Evolutionary conservation across 768 basidiomycete genomes (phyloP).

Genomic region (Suillus discolor): DNA sequence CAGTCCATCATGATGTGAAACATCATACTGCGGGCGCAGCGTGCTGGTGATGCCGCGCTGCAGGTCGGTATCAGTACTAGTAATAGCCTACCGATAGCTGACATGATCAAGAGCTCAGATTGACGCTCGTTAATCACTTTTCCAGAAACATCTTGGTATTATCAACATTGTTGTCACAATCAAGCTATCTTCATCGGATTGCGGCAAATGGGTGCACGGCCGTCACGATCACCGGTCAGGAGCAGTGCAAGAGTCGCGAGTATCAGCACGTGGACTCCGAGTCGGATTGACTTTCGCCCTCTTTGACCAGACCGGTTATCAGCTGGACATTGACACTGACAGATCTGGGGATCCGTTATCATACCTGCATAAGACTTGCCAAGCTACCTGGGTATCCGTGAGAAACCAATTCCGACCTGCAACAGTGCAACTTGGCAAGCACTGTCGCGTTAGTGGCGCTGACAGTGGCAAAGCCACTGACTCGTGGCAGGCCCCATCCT

Average conservation of each 20-base stretch:
- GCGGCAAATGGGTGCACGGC: neutral
- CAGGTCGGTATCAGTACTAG: neutral
- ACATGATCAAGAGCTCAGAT: neutral
- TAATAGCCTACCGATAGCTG: neutral
- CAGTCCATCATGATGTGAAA: too few relatives aligned
- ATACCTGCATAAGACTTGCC: neutral
- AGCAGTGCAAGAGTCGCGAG: neutral
- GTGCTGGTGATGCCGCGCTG: too few relatives aligned
- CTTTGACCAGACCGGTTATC: neutral
- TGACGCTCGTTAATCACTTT: neutral
- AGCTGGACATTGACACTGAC: neutral
- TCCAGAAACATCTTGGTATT: neutral
- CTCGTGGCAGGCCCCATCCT: neutral
- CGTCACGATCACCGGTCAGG: neutral
- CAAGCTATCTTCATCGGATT: neutral
- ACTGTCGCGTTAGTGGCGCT: neutral
- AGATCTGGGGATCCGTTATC: neutral
- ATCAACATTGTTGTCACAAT: neutral
- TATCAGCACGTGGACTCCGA: neutral
- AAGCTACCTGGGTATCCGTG: neutral
- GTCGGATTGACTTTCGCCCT: too few relatives aligned
- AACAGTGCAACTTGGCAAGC: too few relatives aligned
- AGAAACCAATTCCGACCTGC: neutral
- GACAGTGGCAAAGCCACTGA: neutral
- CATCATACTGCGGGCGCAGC: neutral